Base-by-base conservation (phyloP, 208 protist species). In the Porcisia hertigi region DNA sequence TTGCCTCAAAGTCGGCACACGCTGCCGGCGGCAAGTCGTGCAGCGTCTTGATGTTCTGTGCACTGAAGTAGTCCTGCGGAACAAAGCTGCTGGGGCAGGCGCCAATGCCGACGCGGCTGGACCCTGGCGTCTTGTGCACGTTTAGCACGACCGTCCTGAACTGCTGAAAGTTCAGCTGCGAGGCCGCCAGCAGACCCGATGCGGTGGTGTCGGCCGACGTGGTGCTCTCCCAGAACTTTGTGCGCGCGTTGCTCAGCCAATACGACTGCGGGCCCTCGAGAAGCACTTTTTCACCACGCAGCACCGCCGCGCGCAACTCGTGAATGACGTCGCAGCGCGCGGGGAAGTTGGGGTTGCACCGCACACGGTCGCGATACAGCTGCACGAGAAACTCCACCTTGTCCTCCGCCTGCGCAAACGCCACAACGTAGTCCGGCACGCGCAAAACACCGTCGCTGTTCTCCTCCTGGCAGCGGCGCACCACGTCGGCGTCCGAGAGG, bases 201-300 rank as follows among this genome's bases (percentile, higher is more conserved):
- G 95, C 95, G 43, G 88, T 85, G 0, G 95, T 98, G 84, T 97
- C 89, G 0, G 95, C 95, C 16, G 93, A 97, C 18, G 95, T 98
- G 39, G 92, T 93, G 81, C 92, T 96, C 57, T 88, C 92, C 93
- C 95, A 98, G 78, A 98, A 98, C 84, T 97, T 97, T 60, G 97
- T 93, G 59, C 92, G 85, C 12, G 91, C 89, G 80, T 98, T 98
- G 81, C 90, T 96, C 14, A 98, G 86, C 91, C 93, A 98, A 81
- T 97, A 98, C 2, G 95, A 97, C 82, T 98, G 95, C 41, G 95
- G 95, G 16, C 95, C 95, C 81, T 98, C 95, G 23, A 98, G 76
- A 47, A 98, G 79, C 41, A 98, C 81, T 75, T 98, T 97, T 75
- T 96, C 91, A 25, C 92, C 91, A 7, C 83, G 83, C 75, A 77